Evolutionary conservation across 768 basidiomycete genomes (phyloP).

Genomic region (Russula griseocarnosa): DNA sequence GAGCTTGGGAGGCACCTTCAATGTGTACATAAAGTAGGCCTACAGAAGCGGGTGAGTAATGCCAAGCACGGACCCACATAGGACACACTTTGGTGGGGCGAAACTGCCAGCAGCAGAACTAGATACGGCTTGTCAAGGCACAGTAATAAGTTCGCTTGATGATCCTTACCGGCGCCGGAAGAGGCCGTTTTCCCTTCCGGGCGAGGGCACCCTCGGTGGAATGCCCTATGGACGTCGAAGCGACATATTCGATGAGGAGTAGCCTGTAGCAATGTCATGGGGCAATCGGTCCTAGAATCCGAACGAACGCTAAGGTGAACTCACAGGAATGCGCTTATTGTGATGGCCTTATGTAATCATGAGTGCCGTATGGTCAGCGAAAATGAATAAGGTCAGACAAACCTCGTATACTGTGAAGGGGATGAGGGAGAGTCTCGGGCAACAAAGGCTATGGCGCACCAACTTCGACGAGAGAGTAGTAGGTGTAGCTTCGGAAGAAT

Average conservation of each 20-base stretch:
- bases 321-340: conserved; percentile 81
- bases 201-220: conserved; percentile 63
- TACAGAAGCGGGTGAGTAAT: conserved; percentile 32
- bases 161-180: conserved; percentile 64
- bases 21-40: conserved; percentile 86
- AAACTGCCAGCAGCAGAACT: conserved; percentile 82
- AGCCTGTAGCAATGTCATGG: conserved; percentile 42
- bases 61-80: background rate
- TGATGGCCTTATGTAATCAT: conserved; percentile 53
- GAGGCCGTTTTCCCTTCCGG: conserved; percentile 70
- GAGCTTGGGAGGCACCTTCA: conserved; percentile 52
- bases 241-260: conserved; percentile 82
- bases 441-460: conserved; percentile 36
- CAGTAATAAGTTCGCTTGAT: background rate
- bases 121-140: conserved; percentile 1
- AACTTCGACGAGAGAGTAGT: conserved; percentile 50
- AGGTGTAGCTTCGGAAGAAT: conserved; percentile 74
- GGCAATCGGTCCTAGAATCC: background rate
- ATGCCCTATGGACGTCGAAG: conserved; percentile 58
- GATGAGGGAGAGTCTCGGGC: conserved; percentile 27
- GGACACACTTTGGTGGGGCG: conserved; percentile 65
- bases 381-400: conserved; percentile 11
- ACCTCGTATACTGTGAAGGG: conserved; percentile 63
- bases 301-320: conserved; percentile 31
- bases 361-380: background rate